Evolutionary conservation across 1,284 basidiomycete genomes (phyloP).

Genomic region (Ganoderma meredithae): DNA sequence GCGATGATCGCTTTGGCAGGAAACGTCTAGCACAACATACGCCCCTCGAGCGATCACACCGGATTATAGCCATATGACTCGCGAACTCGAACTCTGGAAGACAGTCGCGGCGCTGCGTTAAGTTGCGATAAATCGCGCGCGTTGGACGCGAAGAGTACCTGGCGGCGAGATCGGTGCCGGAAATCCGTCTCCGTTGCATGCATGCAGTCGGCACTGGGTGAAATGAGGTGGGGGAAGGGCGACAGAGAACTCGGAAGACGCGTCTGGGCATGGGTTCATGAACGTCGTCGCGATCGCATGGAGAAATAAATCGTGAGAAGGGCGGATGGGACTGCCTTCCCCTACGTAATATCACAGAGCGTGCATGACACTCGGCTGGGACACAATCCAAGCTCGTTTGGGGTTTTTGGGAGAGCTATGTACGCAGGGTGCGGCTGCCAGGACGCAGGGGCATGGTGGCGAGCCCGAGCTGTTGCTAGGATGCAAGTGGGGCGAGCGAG

Average conservation of each 20-base stretch:
- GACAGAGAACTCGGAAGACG: background rate
- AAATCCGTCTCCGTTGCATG: constrained; percentile 10
- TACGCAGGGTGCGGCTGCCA: too few species aligned
- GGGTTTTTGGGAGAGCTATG: background rate
- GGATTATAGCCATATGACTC: background rate
- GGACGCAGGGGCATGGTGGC: too few species aligned
- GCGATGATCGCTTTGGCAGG: constrained; percentile 1
- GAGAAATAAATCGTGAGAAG: constrained; percentile 8
- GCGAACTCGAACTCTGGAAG: background rate
- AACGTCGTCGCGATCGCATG: constrained; percentile 4
- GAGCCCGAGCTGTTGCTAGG: too few species aligned
- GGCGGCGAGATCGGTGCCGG: constrained; percentile 9
- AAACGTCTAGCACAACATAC: constrained; percentile 5
- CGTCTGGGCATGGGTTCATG: background rate
- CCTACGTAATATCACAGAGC: constrained; percentile 8
- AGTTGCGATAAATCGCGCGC: constrained; percentile 12
- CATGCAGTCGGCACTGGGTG: background rate
- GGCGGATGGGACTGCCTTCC: background rate
- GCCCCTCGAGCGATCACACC: background rate
- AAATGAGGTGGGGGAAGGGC: background rate
- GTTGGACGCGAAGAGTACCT: constrained; percentile 10
- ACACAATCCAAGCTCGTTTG: background rate
- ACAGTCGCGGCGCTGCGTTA: background rate
- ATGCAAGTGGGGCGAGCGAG: too few species aligned
- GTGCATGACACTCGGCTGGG: background rate